phyloP scores from a whole-genome alignment of 129 eudicot genomes.

The Chrysanthemum seticuspe region DNA sequence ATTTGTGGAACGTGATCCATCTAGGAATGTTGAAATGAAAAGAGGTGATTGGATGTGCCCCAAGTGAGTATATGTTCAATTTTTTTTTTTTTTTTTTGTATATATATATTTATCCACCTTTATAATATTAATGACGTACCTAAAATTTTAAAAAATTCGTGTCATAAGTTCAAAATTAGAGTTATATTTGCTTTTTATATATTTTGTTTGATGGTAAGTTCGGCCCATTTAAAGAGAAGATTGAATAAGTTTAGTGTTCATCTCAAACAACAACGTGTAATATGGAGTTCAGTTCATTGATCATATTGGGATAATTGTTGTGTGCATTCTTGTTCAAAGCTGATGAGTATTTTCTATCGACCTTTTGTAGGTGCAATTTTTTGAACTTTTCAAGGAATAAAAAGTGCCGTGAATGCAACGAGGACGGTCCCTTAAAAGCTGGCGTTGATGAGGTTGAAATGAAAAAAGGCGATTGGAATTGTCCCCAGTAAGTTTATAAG shows the following conservation, averaged over 20 bases:
- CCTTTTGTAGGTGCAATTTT: constrained; percentile 72
- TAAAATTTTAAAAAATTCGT: no score
- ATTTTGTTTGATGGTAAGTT: neutral
- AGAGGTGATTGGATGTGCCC: constrained; percentile 87
- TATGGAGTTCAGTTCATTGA: neutral
- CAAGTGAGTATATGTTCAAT: constrained; percentile 46
- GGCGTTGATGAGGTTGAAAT: constrained; percentile 39
- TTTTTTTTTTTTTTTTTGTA: constrained; percentile 7
- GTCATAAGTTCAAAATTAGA: neutral
- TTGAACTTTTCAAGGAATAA: constrained; percentile 70
- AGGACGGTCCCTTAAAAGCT: constrained; percentile 43
- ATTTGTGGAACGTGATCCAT: constrained; percentile 15
- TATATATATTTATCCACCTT: neutral
- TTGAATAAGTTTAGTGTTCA: no score
- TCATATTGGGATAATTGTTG: neutral
- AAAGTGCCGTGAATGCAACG: constrained; percentile 61
- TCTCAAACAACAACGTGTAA: no score
- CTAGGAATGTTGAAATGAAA: constrained; percentile 57
- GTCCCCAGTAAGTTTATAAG: constrained; percentile 65
- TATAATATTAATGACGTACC: no score
- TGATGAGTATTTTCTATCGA: neutral
- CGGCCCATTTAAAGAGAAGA: neutral
- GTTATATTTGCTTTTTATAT: neutral
- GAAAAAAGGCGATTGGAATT: constrained; percentile 95
- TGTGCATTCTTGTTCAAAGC: neutral